A percentile compares a stretch with the other conserved stretches of the same genome.
Evolutionary conservation across 2,329 filamentous ascomycete genomes (phyloP).

Genomic region (Helotiales sp.): DNA sequence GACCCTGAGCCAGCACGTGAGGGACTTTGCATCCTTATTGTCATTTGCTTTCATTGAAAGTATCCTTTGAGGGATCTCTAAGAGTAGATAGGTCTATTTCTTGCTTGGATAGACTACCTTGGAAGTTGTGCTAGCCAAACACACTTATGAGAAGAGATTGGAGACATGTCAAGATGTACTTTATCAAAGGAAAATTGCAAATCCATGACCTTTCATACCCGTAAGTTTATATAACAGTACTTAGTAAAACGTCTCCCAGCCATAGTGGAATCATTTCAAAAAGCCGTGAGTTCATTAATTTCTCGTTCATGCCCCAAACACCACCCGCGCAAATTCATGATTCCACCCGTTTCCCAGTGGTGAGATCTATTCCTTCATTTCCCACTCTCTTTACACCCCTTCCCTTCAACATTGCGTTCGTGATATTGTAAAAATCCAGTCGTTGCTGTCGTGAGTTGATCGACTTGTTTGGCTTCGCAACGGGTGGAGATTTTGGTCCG

Average conservation of each 20-base stretch:
- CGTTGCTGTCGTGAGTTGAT: not conserved
- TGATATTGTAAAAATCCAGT: not conserved
- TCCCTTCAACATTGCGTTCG: not conserved
- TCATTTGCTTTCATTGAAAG: no score
- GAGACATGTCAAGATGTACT: no score
- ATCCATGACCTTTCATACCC: slow-evolving; percentile 1
- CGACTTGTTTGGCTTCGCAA: slow-evolving; percentile 7
- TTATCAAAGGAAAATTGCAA: no score
- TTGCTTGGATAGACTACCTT: no score
- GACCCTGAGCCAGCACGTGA: not conserved
- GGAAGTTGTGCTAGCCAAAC: no score
- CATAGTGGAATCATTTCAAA: slow-evolving; percentile 26
- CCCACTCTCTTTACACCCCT: not conserved
- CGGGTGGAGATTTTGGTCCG: slow-evolving; percentile 4
- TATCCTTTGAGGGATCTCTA: no score
- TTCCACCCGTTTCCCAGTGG: slow-evolving; percentile 1
- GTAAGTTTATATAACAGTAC: slow-evolving; percentile 24
- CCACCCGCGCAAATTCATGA: slow-evolving; percentile 11
- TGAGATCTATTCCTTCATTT: slow-evolving; percentile 9
- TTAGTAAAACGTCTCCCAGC: slow-evolving; percentile 9
- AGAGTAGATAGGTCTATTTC: no score
- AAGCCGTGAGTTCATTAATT: slow-evolving; percentile 21
- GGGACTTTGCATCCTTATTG: no score
- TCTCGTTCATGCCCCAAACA: slow-evolving; percentile 9
- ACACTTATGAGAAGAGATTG: no score